Evolutionary conservation across 2,329 filamentous ascomycete species (phyloP), one percentile per base, ranked within the genome.

Genomic region (Fusarium papillatum): DNA sequence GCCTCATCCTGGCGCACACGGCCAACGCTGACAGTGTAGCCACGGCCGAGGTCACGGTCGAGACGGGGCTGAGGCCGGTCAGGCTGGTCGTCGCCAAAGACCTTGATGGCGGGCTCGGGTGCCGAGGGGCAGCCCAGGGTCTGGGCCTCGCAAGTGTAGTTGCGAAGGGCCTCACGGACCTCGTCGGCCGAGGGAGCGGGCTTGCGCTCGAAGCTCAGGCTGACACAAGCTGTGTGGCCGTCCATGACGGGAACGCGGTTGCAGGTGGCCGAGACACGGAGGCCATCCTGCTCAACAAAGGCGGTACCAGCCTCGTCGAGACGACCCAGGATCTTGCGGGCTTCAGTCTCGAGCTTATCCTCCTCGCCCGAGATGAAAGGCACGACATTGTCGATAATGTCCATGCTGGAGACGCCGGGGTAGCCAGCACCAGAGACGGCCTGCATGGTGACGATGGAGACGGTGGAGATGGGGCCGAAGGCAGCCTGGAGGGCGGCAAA

Each of bases 221-320:
- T 97, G 13, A 98, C 95, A 82, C 96, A 98, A n/a, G 95, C 96
- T 67, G 94, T 97, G 86, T 98, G 97, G 55, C 97, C 97, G 82
- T 98, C 96, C 69, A 98, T 91, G 22, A 98, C 97, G n/a, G 95
- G 91, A 4, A 98, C 97, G 73, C 97, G 93, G 82, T 97, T 98
- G 87, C 97, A 98, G 5, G 96, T 93, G 14, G 95, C 96, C 7
- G 93, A 95, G 68, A 98, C 93, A 76, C 91, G 91, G 71, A 98
- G 91, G 57, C 88, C 87, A 17, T 88, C 85, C 84, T 97, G 95
- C 82, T 97, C 93, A 64, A 92, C 87, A 78, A 98, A 95, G 16
- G 92, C 93, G 8, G 94, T 95, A 22, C 90, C 88, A 22, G 94
- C 92, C 48, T 86, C 85, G 80, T 95, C 95, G 79, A 98, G 87